Conservation (phyloP, 352 stramenopile genomes). For the Aphanomyces astaci region DNA sequence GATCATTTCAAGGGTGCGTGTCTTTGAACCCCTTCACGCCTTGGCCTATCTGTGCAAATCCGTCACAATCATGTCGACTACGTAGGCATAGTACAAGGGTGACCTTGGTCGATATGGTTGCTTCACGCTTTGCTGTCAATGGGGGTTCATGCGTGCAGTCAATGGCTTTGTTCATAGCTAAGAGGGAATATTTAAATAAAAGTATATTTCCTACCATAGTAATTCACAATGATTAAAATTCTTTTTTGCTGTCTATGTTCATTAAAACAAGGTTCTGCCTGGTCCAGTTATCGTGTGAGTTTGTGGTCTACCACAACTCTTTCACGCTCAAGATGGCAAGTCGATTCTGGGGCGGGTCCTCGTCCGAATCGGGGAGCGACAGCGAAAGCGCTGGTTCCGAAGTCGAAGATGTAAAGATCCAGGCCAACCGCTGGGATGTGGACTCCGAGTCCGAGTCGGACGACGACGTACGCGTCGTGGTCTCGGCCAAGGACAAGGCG, state of each 20-base stretch:
- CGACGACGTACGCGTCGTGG: slow-evolving; percentile 91
- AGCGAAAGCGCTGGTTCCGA: slow-evolving; percentile 73
- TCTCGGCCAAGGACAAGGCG: slow-evolving; percentile 90
- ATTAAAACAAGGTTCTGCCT: slow-evolving; percentile 7
- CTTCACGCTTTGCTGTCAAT: too few species aligned
- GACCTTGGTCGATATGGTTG: too few species aligned
- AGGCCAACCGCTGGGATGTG: slow-evolving; percentile 62
- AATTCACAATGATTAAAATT: too few species aligned
- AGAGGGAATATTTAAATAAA: neutral
- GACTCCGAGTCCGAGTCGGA: slow-evolving; percentile 78
- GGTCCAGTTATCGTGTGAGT: slow-evolving; percentile 14
- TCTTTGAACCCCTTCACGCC: too few species aligned
- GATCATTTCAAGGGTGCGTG: too few species aligned
- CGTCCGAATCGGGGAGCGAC: slow-evolving; percentile 63
- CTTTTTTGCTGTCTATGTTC: too few species aligned
- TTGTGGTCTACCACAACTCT: neutral
- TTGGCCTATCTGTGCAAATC: too few species aligned
- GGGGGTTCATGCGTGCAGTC: neutral
- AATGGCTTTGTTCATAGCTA: neutral
- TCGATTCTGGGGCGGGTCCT: slow-evolving; percentile 75
- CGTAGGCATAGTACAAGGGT: too few species aligned
- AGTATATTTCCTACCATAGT: neutral
- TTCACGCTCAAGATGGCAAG: slow-evolving; percentile 49
- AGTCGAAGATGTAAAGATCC: slow-evolving; percentile 62
- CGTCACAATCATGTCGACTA: too few species aligned